A percentile compares a stretch with the other conserved stretches of the same genome.
phyloP scores from a whole-genome alignment of 352 stramenopile species.

The Thraustochytrium striatum region DNA sequence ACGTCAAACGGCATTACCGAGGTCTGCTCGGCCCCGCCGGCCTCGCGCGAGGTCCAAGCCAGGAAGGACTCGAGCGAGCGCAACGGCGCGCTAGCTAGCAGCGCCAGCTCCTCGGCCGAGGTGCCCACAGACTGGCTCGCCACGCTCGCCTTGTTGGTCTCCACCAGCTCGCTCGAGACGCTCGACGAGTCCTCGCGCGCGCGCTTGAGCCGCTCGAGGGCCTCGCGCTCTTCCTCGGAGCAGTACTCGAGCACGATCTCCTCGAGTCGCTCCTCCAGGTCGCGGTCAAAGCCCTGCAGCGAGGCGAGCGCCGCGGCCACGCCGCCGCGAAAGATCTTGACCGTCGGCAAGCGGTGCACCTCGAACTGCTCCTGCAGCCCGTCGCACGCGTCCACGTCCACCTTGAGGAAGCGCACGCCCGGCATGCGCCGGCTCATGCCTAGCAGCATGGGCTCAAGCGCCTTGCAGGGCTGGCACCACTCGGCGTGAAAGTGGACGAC shows the following conservation, averaged over 20 bases:
- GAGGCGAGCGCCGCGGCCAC: background rate
- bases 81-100: constrained; percentile 1
- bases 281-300: background rate
- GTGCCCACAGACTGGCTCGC: constrained; percentile 6
- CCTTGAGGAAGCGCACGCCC: constrained; percentile 43
- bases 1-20: constrained; percentile 44
- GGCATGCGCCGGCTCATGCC: constrained; percentile 36
- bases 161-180: background rate
- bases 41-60: constrained; percentile 16
- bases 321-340: constrained; percentile 46
- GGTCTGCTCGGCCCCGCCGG: constrained; percentile 31
- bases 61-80: constrained; percentile 15
- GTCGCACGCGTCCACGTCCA: constrained; percentile 54
- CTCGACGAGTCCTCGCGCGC: background rate
- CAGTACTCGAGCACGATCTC: background rate
- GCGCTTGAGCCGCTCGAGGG: background rate
- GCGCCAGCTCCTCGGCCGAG: background rate
- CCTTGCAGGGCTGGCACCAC: constrained; percentile 49
- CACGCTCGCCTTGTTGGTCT: background rate
- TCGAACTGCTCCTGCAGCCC: constrained; percentile 27
- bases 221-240: background rate
- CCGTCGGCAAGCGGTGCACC: constrained; percentile 29
- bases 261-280: background rate
- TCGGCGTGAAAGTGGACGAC: constrained; percentile 46
- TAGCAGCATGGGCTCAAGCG: constrained; percentile 24